Evolutionary conservation across 1,139 yeast genomes (phyloP).

Genomic region (Diutina ranongensis): DNA sequence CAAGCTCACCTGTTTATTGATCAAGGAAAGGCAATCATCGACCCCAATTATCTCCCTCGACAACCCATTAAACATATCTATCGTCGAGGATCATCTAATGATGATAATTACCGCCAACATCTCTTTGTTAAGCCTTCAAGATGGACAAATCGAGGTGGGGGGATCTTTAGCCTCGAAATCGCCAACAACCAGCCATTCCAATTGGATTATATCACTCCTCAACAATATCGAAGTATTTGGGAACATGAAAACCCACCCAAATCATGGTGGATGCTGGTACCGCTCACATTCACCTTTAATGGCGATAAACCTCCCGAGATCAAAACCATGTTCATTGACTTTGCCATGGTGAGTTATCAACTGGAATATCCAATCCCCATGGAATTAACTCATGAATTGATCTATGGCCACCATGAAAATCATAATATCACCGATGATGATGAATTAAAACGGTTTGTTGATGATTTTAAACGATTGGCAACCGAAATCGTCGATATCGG

Average conservation of each 20-base stretch:
- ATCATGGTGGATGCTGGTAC: slow-evolving; percentile 21
- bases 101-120: slow-evolving; percentile 6
- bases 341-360: slow-evolving; percentile 13
- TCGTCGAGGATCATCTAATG: not conserved
- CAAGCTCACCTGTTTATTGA: slow-evolving; percentile 20
- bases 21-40: slow-evolving; percentile 14
- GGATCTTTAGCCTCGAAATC: slow-evolving; percentile 14
- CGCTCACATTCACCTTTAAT: slow-evolving; percentile 15
- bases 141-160: slow-evolving; percentile 11
- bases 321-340: slow-evolving; percentile 10
- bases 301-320: slow-evolving; percentile 7
- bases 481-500: slow-evolving; percentile 14
- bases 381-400: slow-evolving; percentile 15
- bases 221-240: not conserved
- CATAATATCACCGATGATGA: slow-evolving; percentile 5
- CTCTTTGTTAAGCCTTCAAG: slow-evolving; percentile 11
- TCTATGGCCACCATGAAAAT: slow-evolving; percentile 7
- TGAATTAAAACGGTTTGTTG: slow-evolving; percentile 13
- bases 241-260: slow-evolving; percentile 4
- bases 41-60: not conserved
- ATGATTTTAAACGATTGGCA: slow-evolving; percentile 13
- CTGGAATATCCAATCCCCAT: slow-evolving; percentile 14
- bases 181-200: slow-evolving; percentile 19
- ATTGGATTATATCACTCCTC: slow-evolving; percentile 25
- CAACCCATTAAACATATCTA: not conserved